Evolutionary conservation across 345 rosid species (phyloP).

Genomic region (Moringa oleifera): DNA sequence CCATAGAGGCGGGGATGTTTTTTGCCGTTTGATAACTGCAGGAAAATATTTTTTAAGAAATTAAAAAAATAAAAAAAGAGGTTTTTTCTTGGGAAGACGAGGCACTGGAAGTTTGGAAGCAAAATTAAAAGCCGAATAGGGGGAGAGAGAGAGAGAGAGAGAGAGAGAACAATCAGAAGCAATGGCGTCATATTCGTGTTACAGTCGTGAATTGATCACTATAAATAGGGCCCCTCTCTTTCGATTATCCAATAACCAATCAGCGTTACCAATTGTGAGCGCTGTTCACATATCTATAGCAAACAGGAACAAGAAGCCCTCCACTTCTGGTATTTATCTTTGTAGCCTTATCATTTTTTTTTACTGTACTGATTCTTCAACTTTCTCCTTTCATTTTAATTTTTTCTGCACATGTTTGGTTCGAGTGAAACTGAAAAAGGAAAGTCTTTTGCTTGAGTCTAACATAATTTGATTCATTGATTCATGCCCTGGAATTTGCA

Average conservation of each 20-base stretch:
- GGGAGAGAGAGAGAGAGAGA: neutral
- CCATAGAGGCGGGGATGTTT: neutral
- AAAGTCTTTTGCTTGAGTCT: constrained; percentile 4
- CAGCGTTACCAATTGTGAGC: constrained; percentile 6
- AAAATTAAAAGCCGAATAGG: neutral
- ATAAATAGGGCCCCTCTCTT: constrained; percentile 43
- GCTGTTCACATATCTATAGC: constrained; percentile 10
- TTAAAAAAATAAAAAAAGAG: neutral
- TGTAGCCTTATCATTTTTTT: neutral
- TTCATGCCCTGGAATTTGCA: constrained; percentile 42
- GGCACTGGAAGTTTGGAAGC: neutral
- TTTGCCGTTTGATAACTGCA: neutral
- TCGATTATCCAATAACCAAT: constrained; percentile 19
- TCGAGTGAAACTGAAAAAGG: neutral
- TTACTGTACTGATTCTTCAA: neutral
- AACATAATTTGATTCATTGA: constrained; percentile 17
- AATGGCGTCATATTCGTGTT: constrained; percentile 39
- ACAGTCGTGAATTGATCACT: constrained; percentile 24
- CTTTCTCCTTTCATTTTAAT: too few relatives aligned
- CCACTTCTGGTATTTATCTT: constrained; percentile 22
- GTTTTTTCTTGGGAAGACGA: too few relatives aligned
- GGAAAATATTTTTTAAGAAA: neutral
- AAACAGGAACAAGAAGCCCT: constrained; percentile 16
- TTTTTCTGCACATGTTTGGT: constrained; percentile 1
- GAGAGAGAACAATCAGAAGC: neutral